Evolutionary conservation across 164 flowering plant genomes (phyloP), one percentile per base, ranked within the genome.

Genomic region (Brasenia schreberi): DNA sequence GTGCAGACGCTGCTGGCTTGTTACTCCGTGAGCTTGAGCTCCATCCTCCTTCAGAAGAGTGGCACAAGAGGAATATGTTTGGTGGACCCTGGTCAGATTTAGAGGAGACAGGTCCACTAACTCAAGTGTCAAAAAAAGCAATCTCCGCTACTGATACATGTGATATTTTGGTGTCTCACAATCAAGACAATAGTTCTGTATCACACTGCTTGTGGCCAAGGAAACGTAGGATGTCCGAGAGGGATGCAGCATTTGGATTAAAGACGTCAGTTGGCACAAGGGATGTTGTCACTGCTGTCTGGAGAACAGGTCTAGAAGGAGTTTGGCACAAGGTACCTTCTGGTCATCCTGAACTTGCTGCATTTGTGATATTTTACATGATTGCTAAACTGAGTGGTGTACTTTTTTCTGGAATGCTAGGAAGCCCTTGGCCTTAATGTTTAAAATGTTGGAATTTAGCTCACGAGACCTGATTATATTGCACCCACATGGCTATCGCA

Each of bases 1-100:
- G 99, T 71, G 99, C 99, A 64, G 99, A 95, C 84, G 99, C 99
- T 68, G 99, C 99, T 69, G 99, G 99, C 61, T 74, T 95, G 72
- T 82, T 95, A 64, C 91, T 95, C 14, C 93, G 99, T 49, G 99
- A 95, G 77, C 77, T 92, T 66, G 99, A 95, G 76, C 92, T 95
- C 69, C 97, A 92, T 69, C 99, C 99, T 64, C 99, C 99, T 42
- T 89, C 97, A 71, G 99, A 95, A 84, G 99, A 95, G 68, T 95
- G 99, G 99, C 97, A 95, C 70, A 80, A 92, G 64, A 81, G 95
- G 61, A 92, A 95, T 73, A 84, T 90, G 96, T 88, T 81, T 77
- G 97, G 97, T 62, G 97, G 99, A 14, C 95, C 96, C 12, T 89
- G 99, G 92, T 88, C 90, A 59, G 97, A 88, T 77, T 85, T 85